A percentile compares a stretch with the other conserved stretches of the same genome.
Evolutionary conservation across 768 basidiomycete species (phyloP).

Genomic region (Neoboletus subvelutipes): DNA sequence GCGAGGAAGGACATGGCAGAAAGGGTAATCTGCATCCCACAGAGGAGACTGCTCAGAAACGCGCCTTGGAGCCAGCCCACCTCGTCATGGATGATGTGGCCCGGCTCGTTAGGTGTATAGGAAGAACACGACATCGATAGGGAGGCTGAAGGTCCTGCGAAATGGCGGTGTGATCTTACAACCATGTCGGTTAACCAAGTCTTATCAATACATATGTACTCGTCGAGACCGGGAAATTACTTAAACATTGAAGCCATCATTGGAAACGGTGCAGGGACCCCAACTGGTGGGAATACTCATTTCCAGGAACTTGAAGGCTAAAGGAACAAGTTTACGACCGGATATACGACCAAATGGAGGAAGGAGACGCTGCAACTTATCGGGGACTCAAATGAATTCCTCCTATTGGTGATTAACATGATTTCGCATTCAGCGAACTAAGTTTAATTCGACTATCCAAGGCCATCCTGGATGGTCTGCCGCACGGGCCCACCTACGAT

Average conservation of each 20-base stretch:
- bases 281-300: conserved; percentile 5
- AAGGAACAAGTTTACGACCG: background rate
- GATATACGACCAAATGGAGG: background rate
- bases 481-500: background rate
- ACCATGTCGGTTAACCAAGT: background rate
- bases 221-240: background rate
- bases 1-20: conserved; percentile 20
- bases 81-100: conserved; percentile 1
- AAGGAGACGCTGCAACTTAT: no score
- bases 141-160: conserved; percentile 2
- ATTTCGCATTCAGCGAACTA: background rate
- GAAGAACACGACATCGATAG: conserved; percentile 6
- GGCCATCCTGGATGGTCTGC: background rate
- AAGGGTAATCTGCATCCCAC: conserved; percentile 20
- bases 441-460: background rate
- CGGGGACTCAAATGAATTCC: background rate
- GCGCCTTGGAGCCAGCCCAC: conserved; percentile 24
- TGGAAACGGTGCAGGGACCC: conserved; percentile 7
- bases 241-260: background rate
- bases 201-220: conserved; percentile 6
- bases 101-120: conserved; percentile 2
- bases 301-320: background rate
- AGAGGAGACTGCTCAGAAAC: conserved; percentile 20
- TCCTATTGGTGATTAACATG: background rate
- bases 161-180: conserved; percentile 2